Conservation (phyloP, 2,329 filamentous ascomycete genomes). For the Ilyonectria mors-panacis region DNA sequence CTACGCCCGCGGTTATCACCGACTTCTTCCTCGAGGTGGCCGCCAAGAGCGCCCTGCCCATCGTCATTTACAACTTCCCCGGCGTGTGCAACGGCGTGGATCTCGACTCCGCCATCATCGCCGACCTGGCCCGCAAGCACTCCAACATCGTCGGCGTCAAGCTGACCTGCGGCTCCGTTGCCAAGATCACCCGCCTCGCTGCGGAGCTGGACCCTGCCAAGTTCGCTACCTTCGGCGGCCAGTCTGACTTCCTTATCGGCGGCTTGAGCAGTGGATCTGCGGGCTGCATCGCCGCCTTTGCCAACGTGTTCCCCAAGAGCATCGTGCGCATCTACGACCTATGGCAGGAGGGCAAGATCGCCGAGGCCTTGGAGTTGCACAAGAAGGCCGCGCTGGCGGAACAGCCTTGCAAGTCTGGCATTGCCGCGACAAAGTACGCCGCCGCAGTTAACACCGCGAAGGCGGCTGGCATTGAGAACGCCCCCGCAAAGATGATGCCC, state of each 20-base stretch:
- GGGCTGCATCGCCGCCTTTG: constrained; percentile 75
- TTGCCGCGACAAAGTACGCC: constrained; percentile 11
- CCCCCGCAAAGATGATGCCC: constrained; percentile 70
- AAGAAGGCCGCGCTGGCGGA: constrained; percentile 76
- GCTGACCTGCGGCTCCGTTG: constrained; percentile 80
- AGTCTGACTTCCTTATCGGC: constrained; percentile 80
- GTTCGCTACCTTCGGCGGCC: constrained; percentile 80
- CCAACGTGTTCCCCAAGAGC: constrained; percentile 72
- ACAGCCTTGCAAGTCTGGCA: constrained; percentile 75
- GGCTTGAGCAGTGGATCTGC: constrained; percentile 71
- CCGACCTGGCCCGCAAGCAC: constrained; percentile 40
- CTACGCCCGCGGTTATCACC: constrained; percentile 69
- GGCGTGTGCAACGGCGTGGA: constrained; percentile 79
- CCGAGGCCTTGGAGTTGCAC: constrained; percentile 74
- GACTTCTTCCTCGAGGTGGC: constrained; percentile 73
- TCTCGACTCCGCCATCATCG: constrained; percentile 74
- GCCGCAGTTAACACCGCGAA: constrained; percentile 2
- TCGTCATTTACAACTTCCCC: constrained; percentile 81
- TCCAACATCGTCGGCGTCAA: constrained; percentile 79
- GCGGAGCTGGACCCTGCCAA: constrained; percentile 64
- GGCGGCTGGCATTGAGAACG: constrained; percentile 63
- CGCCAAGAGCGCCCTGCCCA: constrained; percentile 64
- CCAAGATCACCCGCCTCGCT: constrained; percentile 76
- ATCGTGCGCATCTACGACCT: constrained; percentile 73
- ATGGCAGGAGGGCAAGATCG: constrained; percentile 69